Percentiles rank a stretch among this genome's conserved stretches.
These are phyloP conservation scores for Suillus subluteus DNA, from an alignment of 768 basidiomycete genomes.

Conservation along the genomic window DNA sequence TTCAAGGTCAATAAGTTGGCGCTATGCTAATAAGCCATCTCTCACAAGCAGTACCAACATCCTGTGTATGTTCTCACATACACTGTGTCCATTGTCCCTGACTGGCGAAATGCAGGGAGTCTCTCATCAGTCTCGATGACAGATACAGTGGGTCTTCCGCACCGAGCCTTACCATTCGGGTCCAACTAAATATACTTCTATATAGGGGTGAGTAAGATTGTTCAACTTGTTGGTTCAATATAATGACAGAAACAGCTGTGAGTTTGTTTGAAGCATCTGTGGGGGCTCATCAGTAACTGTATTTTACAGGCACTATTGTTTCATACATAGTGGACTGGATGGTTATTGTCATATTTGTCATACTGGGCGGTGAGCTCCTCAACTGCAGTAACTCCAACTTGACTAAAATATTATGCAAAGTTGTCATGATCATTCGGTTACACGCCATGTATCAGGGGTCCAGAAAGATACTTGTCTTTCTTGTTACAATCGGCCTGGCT, in stretches of 20 bases:
- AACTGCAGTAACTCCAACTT: background rate
- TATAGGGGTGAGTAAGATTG: background rate
- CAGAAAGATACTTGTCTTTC: background rate
- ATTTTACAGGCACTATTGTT: background rate
- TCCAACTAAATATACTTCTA: background rate
- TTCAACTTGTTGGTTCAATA: background rate
- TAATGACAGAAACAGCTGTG: background rate
- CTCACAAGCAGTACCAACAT: background rate
- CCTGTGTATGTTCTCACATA: background rate
- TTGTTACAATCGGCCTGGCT: background rate
- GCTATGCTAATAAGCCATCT: background rate
- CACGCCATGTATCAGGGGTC: background rate
- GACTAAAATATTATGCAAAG: background rate
- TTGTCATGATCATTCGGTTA: constrained; percentile 1
- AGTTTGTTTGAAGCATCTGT: background rate
- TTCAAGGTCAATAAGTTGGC: background rate
- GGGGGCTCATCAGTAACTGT: background rate
- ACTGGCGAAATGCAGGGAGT: background rate
- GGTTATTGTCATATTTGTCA: background rate
- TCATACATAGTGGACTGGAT: background rate
- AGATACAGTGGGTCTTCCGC: background rate
- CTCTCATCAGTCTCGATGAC: background rate
- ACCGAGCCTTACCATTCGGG: background rate
- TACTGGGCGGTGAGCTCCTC: background rate
- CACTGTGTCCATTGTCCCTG: background rate